phyloP scores from a whole-genome alignment of 2,329 filamentous ascomycete genomes.

The Cytospora chrysosperma region DNA sequence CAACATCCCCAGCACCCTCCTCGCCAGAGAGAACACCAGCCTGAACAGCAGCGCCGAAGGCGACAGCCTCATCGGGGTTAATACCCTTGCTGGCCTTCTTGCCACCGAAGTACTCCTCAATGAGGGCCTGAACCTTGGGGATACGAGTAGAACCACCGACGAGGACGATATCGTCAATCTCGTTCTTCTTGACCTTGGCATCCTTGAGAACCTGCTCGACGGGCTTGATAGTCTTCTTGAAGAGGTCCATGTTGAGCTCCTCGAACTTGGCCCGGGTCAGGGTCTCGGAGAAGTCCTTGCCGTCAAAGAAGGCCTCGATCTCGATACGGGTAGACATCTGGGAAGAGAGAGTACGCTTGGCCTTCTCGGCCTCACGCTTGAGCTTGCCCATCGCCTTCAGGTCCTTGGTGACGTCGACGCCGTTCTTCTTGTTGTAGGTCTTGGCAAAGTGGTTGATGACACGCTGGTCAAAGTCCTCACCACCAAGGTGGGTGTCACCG shows the following conservation, averaged over 20 bases:
- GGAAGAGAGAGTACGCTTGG: slow-evolving; percentile 95
- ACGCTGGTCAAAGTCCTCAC: slow-evolving; percentile 98
- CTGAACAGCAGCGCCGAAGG: slow-evolving; percentile 95
- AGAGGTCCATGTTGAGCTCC: slow-evolving; percentile 97
- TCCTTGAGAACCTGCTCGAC: slow-evolving; percentile 99
- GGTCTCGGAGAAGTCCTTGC: slow-evolving; percentile 97
- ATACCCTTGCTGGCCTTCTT: slow-evolving; percentile 99
- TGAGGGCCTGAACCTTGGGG: slow-evolving; percentile 90
- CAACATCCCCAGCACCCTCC: slow-evolving; percentile 73
- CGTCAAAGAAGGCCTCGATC: slow-evolving; percentile 95
- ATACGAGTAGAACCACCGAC: slow-evolving; percentile 99
- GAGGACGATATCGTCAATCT: slow-evolving; percentile 94
- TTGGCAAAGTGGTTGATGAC: slow-evolving; percentile 96
- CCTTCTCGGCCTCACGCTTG: slow-evolving; percentile 99
- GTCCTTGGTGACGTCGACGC: slow-evolving; percentile 89
- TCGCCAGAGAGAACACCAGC: slow-evolving; percentile 92
- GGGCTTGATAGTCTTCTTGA: slow-evolving; percentile 99
- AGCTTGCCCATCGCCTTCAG: slow-evolving; percentile 98
- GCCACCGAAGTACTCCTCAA: slow-evolving; percentile 92
- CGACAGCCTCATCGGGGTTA: slow-evolving; percentile 98
- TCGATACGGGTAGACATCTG: slow-evolving; percentile 93
- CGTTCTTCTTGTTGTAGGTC: slow-evolving; percentile 98
- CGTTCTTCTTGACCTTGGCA: slow-evolving; percentile 92
- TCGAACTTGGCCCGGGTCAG: slow-evolving; percentile 99
- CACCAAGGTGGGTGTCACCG: slow-evolving; percentile 96